Conservation (phyloP, 2,329 filamentous ascomycete genomes). For the Xylaria sp. region DNA sequence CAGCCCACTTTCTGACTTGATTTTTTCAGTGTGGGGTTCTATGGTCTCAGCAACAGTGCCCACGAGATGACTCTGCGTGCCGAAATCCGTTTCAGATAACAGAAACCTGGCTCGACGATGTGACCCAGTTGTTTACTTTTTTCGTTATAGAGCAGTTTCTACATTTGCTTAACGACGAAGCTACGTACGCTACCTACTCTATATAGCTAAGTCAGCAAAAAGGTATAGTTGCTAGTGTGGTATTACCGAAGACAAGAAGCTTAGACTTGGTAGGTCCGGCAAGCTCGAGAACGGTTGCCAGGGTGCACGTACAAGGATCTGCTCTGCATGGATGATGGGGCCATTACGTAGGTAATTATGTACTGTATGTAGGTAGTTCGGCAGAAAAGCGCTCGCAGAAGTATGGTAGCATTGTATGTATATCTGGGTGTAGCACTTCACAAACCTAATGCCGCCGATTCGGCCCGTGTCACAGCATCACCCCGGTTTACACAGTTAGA, state of each 20-base stretch:
- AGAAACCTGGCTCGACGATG: neutral
- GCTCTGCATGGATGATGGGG: neutral
- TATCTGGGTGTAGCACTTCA: neutral
- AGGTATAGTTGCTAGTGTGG: neutral
- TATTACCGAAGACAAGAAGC: constrained; percentile 6
- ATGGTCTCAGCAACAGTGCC: neutral
- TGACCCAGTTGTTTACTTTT: too few species aligned
- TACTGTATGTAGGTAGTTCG: neutral
- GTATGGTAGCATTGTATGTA: neutral
- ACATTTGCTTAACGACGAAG: too few species aligned
- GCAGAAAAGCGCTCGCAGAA: constrained; percentile 4
- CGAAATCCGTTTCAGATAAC: constrained; percentile 1
- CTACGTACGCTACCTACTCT: neutral
- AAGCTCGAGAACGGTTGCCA: constrained; percentile 4
- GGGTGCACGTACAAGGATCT: constrained; percentile 7
- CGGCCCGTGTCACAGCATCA: constrained; percentile 29
- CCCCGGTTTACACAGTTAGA: constrained; percentile 4
- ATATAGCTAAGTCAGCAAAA: neutral
- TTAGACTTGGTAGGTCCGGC: neutral
- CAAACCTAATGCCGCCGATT: constrained; percentile 26
- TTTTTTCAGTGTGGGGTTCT: constrained; percentile 1
- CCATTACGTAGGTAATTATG: constrained; percentile 4
- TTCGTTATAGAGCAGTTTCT: too few species aligned
- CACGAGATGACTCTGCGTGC: neutral
- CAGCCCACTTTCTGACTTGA: neutral